Conservation (phyloP, 2,329 filamentous ascomycete genomes). For the Lecanicillium sp. region DNA sequence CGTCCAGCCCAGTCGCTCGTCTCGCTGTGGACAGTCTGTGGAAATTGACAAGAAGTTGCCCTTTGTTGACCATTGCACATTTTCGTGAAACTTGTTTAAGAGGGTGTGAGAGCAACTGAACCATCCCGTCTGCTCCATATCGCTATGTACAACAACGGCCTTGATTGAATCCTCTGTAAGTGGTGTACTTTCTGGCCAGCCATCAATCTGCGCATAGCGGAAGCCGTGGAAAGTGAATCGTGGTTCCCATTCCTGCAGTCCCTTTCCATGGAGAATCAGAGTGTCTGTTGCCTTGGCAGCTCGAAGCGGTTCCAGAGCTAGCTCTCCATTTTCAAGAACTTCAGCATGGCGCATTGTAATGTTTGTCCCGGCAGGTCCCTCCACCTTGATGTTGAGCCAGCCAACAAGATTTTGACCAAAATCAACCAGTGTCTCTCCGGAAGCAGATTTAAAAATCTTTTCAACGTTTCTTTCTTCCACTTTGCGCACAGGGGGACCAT, state of each 20-base stretch:
- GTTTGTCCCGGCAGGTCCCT: slow-evolving; percentile 26
- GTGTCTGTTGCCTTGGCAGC: slow-evolving; percentile 32
- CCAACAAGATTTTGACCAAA: slow-evolving; percentile 54
- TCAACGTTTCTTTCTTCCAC: slow-evolving; percentile 20
- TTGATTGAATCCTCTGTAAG: slow-evolving; percentile 14
- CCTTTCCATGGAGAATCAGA: slow-evolving; percentile 20
- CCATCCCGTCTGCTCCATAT: slow-evolving; percentile 39
- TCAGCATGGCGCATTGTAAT: slow-evolving; percentile 45
- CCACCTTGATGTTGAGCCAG: slow-evolving; percentile 30
- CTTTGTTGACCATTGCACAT: slow-evolving; percentile 47
- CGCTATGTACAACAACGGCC: slow-evolving; percentile 36
- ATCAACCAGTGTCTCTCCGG: slow-evolving; percentile 39
- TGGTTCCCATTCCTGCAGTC: slow-evolving; percentile 29
- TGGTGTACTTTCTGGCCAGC: slow-evolving; percentile 25
- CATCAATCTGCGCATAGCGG: slow-evolving; percentile 39
- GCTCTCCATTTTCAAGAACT: slow-evolving; percentile 41
- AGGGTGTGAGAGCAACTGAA: slow-evolving; percentile 43
- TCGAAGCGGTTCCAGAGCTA: slow-evolving; percentile 31
- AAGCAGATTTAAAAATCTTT: slow-evolving; percentile 22
- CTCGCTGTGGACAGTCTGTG: slow-evolving; percentile 49
- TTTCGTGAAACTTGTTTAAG: slow-evolving; percentile 46
- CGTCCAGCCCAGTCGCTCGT: slow-evolving; percentile 47
- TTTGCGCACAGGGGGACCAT: slow-evolving; percentile 35
- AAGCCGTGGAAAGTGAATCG: slow-evolving; percentile 46
- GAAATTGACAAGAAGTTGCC: slow-evolving; percentile 51